These are phyloP conservation scores for Periconia digitata DNA, from an alignment of 2,329 filamentous ascomycete genomes.

Conservation along the genomic window DNA sequence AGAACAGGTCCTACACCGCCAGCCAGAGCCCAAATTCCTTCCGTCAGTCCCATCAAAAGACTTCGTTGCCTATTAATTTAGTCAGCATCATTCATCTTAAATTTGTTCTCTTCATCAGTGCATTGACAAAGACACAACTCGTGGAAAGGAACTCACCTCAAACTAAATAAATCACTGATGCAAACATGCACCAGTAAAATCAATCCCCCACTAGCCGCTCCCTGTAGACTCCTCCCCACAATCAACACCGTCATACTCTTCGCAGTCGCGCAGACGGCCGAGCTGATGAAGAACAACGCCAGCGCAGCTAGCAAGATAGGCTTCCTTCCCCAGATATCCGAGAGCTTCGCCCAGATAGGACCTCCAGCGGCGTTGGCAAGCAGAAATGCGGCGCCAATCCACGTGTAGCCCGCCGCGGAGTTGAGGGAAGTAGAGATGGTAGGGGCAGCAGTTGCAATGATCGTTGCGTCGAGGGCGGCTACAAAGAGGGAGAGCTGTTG, in stretches of 20 bases:
- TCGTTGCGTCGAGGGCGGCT: slow-evolving; percentile 54
- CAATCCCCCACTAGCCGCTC: slow-evolving; percentile 64
- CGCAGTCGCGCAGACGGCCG: slow-evolving; percentile 59
- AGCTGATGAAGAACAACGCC: slow-evolving; percentile 62
- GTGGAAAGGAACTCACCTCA: slow-evolving; percentile 44
- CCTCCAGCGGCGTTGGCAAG: slow-evolving; percentile 68
- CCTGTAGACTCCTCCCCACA: slow-evolving; percentile 62
- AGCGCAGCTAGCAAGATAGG: slow-evolving; percentile 55
- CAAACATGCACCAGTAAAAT: slow-evolving; percentile 64
- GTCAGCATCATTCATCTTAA: too few relatives aligned
- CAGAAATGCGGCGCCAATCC: slow-evolving; percentile 75
- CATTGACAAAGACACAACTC: too few relatives aligned
- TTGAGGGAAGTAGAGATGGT: slow-evolving; percentile 65
- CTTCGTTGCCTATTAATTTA: slow-evolving; percentile 42
- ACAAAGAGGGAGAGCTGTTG: slow-evolving; percentile 44
- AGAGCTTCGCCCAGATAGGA: slow-evolving; percentile 69
- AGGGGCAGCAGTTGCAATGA: slow-evolving; percentile 66
- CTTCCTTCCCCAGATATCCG: slow-evolving; percentile 62
- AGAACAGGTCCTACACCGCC: slow-evolving; percentile 56
- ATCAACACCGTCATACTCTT: slow-evolving; percentile 62
- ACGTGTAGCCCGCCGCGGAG: slow-evolving; percentile 71
- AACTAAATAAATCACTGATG: slow-evolving; percentile 65
- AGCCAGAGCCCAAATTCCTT: slow-evolving; percentile 58
- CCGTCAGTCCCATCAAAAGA: slow-evolving; percentile 54
- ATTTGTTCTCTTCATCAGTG: too few relatives aligned